Evolutionary conservation across 2,329 filamentous ascomycete species (phyloP).

Genomic region (Alternaria burnsii): DNA sequence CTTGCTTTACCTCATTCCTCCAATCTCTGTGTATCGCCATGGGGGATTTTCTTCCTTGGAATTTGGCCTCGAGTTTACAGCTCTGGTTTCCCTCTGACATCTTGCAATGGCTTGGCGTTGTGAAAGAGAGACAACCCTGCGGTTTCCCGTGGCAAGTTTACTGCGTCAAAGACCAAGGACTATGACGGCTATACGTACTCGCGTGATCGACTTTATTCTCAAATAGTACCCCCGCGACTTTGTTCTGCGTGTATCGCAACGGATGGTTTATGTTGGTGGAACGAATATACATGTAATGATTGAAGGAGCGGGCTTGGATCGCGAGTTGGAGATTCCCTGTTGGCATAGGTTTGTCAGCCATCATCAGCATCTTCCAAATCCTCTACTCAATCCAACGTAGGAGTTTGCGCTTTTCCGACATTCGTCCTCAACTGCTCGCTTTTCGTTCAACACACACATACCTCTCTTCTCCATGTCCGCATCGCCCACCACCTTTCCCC

Average conservation of each 20-base stretch:
- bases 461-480: slow-evolving; percentile 76
- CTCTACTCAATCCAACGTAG: neutral
- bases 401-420: neutral
- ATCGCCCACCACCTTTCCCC: slow-evolving; percentile 83
- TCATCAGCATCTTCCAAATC: neutral
- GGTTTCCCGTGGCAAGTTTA: neutral
- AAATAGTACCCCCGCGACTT: slow-evolving; percentile 74
- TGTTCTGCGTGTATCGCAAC: slow-evolving; percentile 80
- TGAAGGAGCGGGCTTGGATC: slow-evolving; percentile 75
- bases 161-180: slow-evolving; percentile 47
- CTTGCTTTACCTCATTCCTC: neutral
- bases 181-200: slow-evolving; percentile 75
- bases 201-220: slow-evolving; percentile 96
- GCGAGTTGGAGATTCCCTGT: slow-evolving; percentile 82
- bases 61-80: too few species aligned
- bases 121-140: too few species aligned
- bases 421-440: neutral
- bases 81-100: accelerated
- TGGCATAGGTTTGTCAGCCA: neutral
- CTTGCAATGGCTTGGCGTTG: too few species aligned
- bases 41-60: too few species aligned
- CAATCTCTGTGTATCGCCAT: accelerated
- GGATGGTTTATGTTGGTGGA: slow-evolving; percentile 76
- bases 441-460: neutral
- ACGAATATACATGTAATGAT: slow-evolving; percentile 83